Evolutionary conservation across 148 eudicot species (phyloP).

Genomic region (Spergularia bocconei): DNA sequence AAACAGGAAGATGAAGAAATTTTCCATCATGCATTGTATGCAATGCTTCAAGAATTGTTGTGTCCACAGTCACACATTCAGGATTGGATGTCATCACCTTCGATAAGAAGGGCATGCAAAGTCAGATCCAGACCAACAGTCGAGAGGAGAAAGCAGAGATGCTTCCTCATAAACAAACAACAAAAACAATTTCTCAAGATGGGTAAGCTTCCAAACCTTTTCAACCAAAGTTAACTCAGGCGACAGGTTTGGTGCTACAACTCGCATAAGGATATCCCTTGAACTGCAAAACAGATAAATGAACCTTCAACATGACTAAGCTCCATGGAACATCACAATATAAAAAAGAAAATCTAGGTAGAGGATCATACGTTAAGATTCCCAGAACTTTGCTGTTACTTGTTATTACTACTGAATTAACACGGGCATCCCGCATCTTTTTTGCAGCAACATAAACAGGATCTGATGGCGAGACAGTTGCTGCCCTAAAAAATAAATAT

Average conservation of each 20-base stretch:
- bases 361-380: slow-evolving; percentile 66
- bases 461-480: slow-evolving; percentile 74
- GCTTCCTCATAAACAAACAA: neutral
- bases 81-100: slow-evolving; percentile 95
- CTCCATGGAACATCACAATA: slow-evolving; percentile 8
- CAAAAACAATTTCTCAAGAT: neutral
- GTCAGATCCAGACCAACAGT: slow-evolving; percentile 3
- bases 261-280: slow-evolving; percentile 87
- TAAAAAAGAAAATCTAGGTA: slow-evolving; percentile 11
- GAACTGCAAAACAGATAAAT: slow-evolving; percentile 49
- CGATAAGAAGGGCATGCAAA: slow-evolving; percentile 24
- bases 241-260: slow-evolving; percentile 84
- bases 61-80: slow-evolving; percentile 74
- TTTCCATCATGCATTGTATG: slow-evolving; percentile 95
- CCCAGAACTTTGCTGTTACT: slow-evolving; percentile 71
- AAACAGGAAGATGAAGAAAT: slow-evolving; percentile 88
- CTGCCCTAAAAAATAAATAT: slow-evolving; percentile 47
- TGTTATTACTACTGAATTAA: slow-evolving; percentile 64
- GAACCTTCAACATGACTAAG: neutral
- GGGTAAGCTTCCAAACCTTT: slow-evolving; percentile 49
- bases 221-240: slow-evolving; percentile 81
- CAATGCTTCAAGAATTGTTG: slow-evolving; percentile 88
- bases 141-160: neutral
- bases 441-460: slow-evolving; percentile 82
- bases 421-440: slow-evolving; percentile 72